Conservation (phyloP, 352 stramenopile genomes). For the Elongisporangium prolatum region DNA sequence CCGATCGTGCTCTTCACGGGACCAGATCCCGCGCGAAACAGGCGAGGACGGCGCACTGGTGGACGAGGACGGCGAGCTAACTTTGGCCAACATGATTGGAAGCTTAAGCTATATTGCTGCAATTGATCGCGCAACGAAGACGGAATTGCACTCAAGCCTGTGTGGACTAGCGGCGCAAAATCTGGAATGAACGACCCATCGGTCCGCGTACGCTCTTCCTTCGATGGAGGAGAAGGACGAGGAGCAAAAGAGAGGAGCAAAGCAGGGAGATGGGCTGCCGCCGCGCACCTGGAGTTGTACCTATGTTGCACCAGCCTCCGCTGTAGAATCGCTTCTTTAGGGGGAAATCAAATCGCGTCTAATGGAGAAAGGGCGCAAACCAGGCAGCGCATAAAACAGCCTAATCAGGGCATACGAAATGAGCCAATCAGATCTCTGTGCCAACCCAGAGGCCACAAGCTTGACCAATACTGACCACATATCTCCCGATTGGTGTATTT, state of each 20-base stretch:
- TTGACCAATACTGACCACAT: background rate
- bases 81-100: background rate
- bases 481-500: background rate
- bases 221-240: background rate
- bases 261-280: background rate
- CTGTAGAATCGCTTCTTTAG: background rate
- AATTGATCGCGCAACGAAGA: background rate
- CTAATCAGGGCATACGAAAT: background rate
- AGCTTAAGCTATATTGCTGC: background rate
- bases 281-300: background rate
- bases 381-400: background rate
- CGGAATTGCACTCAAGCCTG: background rate
- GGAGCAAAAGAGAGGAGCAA: background rate
- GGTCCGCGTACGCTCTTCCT: background rate
- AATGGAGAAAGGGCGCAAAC: background rate
- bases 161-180: background rate
- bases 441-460: background rate
- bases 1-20: conserved; percentile 61
- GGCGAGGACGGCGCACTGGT: background rate
- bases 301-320: background rate
- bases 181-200: background rate
- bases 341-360: background rate
- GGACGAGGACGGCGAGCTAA: background rate
- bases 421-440: background rate
- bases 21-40: conserved; percentile 41